These are phyloP conservation scores for Ogataea siamensis DNA, from an alignment of 805 yeast species.

Conservation along the genomic window DNA sequence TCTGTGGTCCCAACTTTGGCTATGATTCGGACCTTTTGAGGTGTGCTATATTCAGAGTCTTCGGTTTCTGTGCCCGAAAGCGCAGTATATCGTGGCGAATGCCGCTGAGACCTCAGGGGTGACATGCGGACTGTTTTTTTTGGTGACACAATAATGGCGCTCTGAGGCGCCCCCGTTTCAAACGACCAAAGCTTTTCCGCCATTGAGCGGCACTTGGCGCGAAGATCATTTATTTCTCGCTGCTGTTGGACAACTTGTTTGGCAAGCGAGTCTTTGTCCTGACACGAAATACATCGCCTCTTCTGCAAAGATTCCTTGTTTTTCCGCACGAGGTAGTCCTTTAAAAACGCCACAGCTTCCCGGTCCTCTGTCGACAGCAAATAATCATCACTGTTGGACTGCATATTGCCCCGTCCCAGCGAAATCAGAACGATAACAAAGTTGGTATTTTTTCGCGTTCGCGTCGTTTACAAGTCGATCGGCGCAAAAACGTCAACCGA, in stretches of 20 bases:
- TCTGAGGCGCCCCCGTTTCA: not conserved
- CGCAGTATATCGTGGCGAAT: constrained; percentile 6
- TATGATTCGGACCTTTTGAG: constrained; percentile 4
- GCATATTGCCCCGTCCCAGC: no score
- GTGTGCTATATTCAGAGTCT: constrained; percentile 10
- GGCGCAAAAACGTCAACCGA: constrained; percentile 11
- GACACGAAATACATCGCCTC: no score
- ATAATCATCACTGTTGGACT: no score
- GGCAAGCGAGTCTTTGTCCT: no score
- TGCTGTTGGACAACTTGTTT: not conserved
- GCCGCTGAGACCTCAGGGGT: not conserved
- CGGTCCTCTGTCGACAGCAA: not conserved
- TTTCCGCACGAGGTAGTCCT: constrained; percentile 1
- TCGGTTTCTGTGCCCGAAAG: constrained; percentile 21
- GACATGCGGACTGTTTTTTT: not conserved
- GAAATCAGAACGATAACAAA: not conserved
- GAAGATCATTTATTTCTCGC: not conserved
- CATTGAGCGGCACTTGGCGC: constrained; percentile 1
- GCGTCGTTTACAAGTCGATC: constrained; percentile 7
- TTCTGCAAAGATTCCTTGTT: no score
- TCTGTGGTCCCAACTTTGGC: constrained; percentile 4
- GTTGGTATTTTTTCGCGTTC: constrained; percentile 5
- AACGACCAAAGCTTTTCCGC: constrained; percentile 1
- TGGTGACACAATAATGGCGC: not conserved
- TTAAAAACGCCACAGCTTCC: not conserved